Evolutionary conservation across 805 yeast genomes (phyloP).

Genomic region (Komagataella pseudopastoris): DNA sequence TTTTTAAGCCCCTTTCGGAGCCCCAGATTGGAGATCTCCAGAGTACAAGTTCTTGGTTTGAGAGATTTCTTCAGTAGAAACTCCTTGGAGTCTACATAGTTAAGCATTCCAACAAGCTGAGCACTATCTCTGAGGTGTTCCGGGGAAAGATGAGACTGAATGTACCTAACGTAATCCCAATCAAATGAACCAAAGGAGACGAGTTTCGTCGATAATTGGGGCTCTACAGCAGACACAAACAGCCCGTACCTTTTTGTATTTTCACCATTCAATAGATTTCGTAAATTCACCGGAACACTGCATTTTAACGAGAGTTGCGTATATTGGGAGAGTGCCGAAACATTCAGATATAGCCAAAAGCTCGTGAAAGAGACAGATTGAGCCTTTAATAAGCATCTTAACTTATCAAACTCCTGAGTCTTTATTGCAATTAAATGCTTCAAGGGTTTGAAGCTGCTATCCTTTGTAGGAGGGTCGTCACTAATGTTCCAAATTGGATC

Average conservation of each 20-base stretch:
- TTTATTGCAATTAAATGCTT: neutral
- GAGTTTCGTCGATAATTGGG: neutral
- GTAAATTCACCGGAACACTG: neutral
- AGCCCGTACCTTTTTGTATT: neutral
- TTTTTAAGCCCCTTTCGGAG: neutral
- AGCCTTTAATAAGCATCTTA: neutral
- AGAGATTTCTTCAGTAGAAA: neutral
- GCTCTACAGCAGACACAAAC: neutral
- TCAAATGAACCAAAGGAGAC: neutral
- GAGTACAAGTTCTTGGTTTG: neutral
- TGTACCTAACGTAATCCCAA: neutral
- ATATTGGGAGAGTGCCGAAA: neutral
- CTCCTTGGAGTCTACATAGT: neutral
- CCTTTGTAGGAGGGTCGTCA: neutral
- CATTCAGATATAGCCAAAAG: neutral
- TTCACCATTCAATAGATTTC: neutral
- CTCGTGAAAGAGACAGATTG: neutral
- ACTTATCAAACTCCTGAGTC: neutral
- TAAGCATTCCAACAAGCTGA: neutral
- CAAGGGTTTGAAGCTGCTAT: neutral
- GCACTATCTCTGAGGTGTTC: neutral
- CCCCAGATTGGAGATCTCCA: neutral
- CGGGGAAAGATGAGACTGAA: neutral
- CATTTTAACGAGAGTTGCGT: neutral
- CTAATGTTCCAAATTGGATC: neutral